Conservation (phyloP, 1,139 yeast species). For the Lodderomyces orthopsilosis region DNA sequence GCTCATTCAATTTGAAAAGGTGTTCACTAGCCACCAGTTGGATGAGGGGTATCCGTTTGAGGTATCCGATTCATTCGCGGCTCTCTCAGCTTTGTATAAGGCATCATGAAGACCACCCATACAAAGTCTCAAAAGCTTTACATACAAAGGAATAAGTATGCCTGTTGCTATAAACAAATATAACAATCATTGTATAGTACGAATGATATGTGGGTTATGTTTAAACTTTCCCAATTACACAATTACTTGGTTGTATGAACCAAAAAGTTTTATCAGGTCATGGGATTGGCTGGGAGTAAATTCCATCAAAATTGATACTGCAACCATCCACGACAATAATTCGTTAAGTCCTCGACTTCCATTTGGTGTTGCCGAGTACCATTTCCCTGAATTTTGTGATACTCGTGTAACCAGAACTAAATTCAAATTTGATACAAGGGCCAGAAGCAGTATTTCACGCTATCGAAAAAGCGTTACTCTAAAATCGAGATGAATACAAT, state of each 20-base stretch:
- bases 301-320: neutral
- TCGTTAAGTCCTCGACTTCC: neutral
- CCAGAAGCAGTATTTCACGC: neutral
- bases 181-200: neutral
- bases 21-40: neutral
- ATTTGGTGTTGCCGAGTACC: neutral
- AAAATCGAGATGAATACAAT: too few relatives aligned
- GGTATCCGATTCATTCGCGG: too few relatives aligned
- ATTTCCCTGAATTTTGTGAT: neutral
- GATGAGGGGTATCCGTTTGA: neutral
- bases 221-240: neutral
- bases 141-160: neutral
- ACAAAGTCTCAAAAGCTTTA: neutral
- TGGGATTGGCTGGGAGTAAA: neutral
- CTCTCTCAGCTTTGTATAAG: neutral
- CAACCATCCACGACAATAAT: neutral
- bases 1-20: neutral
- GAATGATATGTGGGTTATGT: neutral
- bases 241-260: neutral
- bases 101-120: neutral
- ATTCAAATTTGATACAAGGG: neutral
- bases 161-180: neutral
- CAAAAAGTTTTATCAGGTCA: neutral
- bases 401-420: neutral
- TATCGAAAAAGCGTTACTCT: too few relatives aligned